These are phyloP conservation scores for Trichoderma aggressivum DNA, from an alignment of 2,329 filamentous ascomycete genomes.

Conservation along the genomic window DNA sequence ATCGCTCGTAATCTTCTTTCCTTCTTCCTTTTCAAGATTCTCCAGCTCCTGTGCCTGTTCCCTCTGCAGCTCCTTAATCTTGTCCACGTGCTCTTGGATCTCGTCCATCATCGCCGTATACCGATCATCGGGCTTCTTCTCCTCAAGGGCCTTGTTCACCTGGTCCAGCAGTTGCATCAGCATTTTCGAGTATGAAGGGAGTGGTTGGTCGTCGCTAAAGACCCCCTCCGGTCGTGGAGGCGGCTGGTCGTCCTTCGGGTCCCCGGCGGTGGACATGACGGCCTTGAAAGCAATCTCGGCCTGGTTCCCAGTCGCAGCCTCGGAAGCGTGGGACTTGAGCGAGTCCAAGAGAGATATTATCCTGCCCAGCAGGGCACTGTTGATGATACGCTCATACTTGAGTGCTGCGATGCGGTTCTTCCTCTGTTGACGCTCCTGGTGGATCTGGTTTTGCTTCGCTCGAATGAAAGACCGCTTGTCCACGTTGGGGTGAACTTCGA, in stretches of 20 bases:
- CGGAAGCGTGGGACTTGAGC: conserved; percentile 68
- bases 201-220: conserved; percentile 67
- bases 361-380: conserved; percentile 81
- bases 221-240: conserved; percentile 75
- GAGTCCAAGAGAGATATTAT: conserved; percentile 75
- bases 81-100: conserved; percentile 69
- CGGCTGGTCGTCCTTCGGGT: conserved; percentile 70
- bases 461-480: conserved; percentile 98
- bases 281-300: conserved; percentile 85
- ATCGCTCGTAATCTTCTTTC: conserved; percentile 91
- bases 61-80: conserved; percentile 74
- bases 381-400: conserved; percentile 89
- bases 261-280: conserved; percentile 76
- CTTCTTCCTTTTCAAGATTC: conserved; percentile 80
- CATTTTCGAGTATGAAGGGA: conserved; percentile 92
- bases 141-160: conserved; percentile 80
- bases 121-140: conserved; percentile 65
- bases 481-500: conserved; percentile 98
- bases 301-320: conserved; percentile 61
- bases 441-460: conserved; percentile 96
- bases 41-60: conserved; percentile 71
- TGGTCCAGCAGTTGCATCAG: conserved; percentile 94
- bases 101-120: conserved; percentile 76
- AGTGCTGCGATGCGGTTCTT: conserved; percentile 85
- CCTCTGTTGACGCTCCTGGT: conserved; percentile 81